phyloP scores from a whole-genome alignment of 2,329 filamentous ascomycete species.

The Ophiostoma montium region DNA sequence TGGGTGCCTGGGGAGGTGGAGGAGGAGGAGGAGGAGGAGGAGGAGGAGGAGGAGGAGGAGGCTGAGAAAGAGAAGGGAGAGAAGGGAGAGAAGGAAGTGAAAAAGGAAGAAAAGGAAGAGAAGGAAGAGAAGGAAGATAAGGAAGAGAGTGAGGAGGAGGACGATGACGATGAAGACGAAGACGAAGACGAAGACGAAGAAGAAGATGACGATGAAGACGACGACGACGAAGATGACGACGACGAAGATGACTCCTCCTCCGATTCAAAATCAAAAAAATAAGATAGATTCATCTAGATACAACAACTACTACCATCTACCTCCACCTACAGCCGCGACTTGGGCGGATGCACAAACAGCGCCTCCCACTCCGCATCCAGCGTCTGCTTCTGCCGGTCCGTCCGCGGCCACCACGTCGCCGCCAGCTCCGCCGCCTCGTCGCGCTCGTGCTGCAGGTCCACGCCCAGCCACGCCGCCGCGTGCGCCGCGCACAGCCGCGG shows the following conservation, averaged over 20 bases:
- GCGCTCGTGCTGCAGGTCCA: slow-evolving; percentile 43
- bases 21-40: slow-evolving; percentile 1
- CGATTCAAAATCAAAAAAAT: no score
- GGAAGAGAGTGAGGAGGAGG: background rate
- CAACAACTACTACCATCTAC: no score
- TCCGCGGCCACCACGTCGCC: slow-evolving; percentile 34
- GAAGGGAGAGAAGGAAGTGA: background rate
- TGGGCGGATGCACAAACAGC: slow-evolving; percentile 8
- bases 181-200: background rate
- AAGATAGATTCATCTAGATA: no score
- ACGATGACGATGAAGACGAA: background rate
- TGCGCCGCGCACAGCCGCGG: slow-evolving; percentile 50
- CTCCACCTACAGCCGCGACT: slow-evolving; percentile 6
- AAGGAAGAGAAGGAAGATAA: background rate
- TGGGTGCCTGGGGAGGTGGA: slow-evolving; percentile 40
- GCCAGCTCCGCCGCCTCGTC: slow-evolving; percentile 41
- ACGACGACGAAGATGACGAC: background rate
- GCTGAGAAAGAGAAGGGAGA: background rate
- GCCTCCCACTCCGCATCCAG: slow-evolving; percentile 36
- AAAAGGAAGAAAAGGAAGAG: background rate
- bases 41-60: background rate
- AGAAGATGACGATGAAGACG: background rate
- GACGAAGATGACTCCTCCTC: background rate
- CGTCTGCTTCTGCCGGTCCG: slow-evolving; percentile 38
- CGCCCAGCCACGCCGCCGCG: slow-evolving; percentile 40